Evolutionary conservation across 2,329 filamentous ascomycete species (phyloP), one percentile per base, ranked within the genome.

Genomic region (Fusarium multiceps): DNA sequence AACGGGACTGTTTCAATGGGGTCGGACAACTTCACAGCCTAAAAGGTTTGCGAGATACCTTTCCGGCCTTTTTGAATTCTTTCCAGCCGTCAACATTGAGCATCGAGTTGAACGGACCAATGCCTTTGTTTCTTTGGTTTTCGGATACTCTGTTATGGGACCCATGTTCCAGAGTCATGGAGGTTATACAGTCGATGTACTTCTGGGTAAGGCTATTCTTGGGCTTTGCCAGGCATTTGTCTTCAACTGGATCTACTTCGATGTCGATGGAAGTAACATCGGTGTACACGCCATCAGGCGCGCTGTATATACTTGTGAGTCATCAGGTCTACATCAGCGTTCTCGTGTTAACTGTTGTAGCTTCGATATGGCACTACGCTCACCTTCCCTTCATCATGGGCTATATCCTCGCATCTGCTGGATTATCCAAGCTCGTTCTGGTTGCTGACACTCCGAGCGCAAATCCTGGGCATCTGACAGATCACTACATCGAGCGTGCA

Each of bases 161-260:
- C 80, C 90, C 37, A 79, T 90, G 42, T 90, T 88, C 73, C 88
- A 90, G 71, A 88, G 84, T 64, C 69, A 78, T 16, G 76, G 77
- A 16, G 75, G 76, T 14, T 80, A 81, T 12, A 82, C 81, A 3
- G 82, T 85, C 67, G 86, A 87, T 7, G 78, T 89, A 13, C 86
- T 90, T 76, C 85, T 89, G 49, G 89, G 88, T 9, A 91, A 91
- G 75, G 88, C 88, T 2, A 80, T 88, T 12, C 76, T 90, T 14
- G 87, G 87, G 0, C 78, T 89, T 1, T 78, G 87, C 4, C 87
- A 89, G 70, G 86, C 86, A 0, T 89, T 88, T 73, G 79, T 83
- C 50, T 87, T 89, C 72, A 89, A 89, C 72, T 89, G 87, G 86
- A 81, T 90, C 12, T 90, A 90, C 75, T 89, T 90, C 73, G 88